A percentile compares a stretch with the other conserved stretches of the same genome.
phyloP scores from a whole-genome alignment of 148 eudicot genomes.

The Fagopyrum tataricum region DNA sequence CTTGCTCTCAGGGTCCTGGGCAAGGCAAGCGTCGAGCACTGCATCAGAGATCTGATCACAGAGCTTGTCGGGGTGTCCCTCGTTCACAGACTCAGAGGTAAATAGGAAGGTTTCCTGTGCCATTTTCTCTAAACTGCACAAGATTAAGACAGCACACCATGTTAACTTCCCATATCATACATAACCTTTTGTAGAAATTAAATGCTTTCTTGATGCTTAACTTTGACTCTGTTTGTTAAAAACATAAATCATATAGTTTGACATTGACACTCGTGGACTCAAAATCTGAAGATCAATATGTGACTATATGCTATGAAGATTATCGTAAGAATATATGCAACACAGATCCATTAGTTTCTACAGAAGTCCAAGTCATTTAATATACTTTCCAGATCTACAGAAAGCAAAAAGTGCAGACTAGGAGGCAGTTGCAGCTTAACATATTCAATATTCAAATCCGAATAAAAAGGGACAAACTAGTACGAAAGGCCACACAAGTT shows the following conservation, averaged over 20 bases:
- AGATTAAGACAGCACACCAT: background rate
- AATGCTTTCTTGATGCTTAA: too few species aligned
- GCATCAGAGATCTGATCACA: slow-evolving; percentile 52
- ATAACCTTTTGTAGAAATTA: too few species aligned
- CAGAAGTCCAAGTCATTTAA: background rate
- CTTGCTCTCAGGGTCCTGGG: slow-evolving; percentile 48
- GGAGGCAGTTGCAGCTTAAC: background rate
- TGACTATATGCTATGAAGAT: too few species aligned
- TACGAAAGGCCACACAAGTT: background rate
- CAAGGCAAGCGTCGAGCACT: slow-evolving; percentile 46
- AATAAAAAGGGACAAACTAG: background rate
- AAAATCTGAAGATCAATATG: too few species aligned
- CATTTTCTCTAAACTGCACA: background rate
- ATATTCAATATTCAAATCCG: background rate
- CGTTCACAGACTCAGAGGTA: slow-evolving; percentile 47
- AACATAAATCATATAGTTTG: too few species aligned
- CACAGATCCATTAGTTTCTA: background rate
- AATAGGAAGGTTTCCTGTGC: slow-evolving; percentile 14
- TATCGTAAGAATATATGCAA: background rate
- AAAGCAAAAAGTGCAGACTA: background rate
- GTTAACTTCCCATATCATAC: background rate
- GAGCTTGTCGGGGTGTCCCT: slow-evolving; percentile 52
- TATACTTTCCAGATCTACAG: background rate
- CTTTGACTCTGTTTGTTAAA: too few species aligned
- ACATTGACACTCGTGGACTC: too few species aligned